Evolutionary conservation across 1,284 basidiomycete species (phyloP), one percentile per base, ranked within the genome.

Genomic region (Rhodotorula sp.): DNA sequence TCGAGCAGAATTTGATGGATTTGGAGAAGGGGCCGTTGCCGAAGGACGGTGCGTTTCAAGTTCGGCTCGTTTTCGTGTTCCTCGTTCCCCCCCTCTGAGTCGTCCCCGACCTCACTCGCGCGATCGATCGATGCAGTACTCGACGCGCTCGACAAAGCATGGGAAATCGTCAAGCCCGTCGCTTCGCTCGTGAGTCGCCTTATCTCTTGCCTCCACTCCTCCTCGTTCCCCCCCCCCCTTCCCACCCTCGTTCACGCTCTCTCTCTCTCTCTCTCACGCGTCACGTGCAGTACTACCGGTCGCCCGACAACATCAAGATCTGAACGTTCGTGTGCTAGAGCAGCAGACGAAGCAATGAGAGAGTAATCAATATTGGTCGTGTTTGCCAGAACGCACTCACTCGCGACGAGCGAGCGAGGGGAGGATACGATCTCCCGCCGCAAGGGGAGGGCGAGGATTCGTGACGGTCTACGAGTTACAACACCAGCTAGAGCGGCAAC

Each of bases 1-100:
- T 86, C 64, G 81, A 85, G 75, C 73, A 73, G 47, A 87, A 86
- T 71, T 74, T 86, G 55, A 36, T 81, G 30, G 85, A 86, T 72
- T 77, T 86, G 29, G 83, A 84, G 78, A 83, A 84, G 73, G 85
- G 84, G 0, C 84, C 85, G 20, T 78, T 86, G 24, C 83, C 84
- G 0, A 79, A 84, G 55, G 84, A 84, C 29, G 82, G 87, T 24
- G 59, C 48, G 77, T 85, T n/a, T n/a, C n/a, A n/a, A n/a, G n/a
- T n/a, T n/a, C n/a, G n/a, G n/a, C n/a, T n/a, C n/a, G n/a, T n/a
- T n/a, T n/a, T n/a, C n/a, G n/a, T n/a, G n/a, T n/a, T n/a, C n/a
- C n/a, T 30, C 77, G 24, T 22, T 56, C 36, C 7, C 30, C 8
- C 27, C 19, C 4, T 8, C 30, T 27, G 19, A 22, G 6, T 30